Evolutionary conservation across 768 basidiomycete genomes (phyloP), one percentile per base, ranked within the genome.

Genomic region (Suillus fuscotomentosus): DNA sequence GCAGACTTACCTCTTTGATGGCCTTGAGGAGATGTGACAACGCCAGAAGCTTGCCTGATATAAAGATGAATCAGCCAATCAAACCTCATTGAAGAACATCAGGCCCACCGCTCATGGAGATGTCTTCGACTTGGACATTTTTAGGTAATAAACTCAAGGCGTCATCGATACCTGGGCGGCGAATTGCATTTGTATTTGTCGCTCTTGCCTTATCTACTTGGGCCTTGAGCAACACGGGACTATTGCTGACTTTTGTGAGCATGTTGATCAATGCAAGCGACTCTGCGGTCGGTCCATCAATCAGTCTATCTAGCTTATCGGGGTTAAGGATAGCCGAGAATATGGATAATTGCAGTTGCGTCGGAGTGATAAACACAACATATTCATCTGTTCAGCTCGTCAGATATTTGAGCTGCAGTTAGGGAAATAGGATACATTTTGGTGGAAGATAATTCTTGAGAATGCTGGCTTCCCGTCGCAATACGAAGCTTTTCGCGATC

Each of bases 281-380:
- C 68, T 91, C 88, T 0, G 89, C 89, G 0, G 89, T 91, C 1
- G 87, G 86, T 59, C 87, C 85, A 68, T 88, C 83, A 34, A 90
- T 84, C 7, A 96, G 78, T 57, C 84, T 82, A 65, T 89, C 86
- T 34, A 95, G 75, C 64, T 86, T 86, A 60, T 88, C 86, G 0
- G 89, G 87, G 36, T 86, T 82, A 8, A 99, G 84, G 13, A 98
- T 87, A 50, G 83, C 87, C 11, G 81, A 78, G 70, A 95, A 94
- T 70, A 99, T 89, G 14, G 85, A 80, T 7, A 92, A 75, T 70
- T 99, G 97, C 20, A 97, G 78, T n/a, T 77, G 57, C 0, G 95
- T 95, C 0, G 97, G 97, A 6, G 88, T 88, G 38, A 97, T 83
- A 74, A 99, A 99, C n/a, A 99, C 88, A n/a, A 97, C 91, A 72